Percentiles rank a stretch among this genome's conserved stretches.
Conservation (phyloP, 2,329 filamentous ascomycete species). For the Sporothrix protearum region DNA sequence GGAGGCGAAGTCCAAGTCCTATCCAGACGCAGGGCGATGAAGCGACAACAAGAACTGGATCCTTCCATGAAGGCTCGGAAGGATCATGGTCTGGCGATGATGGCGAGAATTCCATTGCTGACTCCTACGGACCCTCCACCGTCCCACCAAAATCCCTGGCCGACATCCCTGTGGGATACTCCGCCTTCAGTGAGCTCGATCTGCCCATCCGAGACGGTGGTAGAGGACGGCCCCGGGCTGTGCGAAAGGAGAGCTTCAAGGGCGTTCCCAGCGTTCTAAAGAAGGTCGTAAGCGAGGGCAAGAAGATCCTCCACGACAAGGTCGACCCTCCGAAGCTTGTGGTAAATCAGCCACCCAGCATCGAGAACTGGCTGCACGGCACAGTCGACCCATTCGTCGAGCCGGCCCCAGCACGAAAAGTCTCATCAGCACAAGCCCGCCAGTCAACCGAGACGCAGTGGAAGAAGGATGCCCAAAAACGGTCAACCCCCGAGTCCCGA, state of each 20-base stretch:
- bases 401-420: conserved; percentile 23
- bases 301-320: conserved; percentile 61
- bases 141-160: conserved; percentile 52
- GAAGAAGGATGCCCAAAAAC: conserved; percentile 30
- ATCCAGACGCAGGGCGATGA: conserved; percentile 35
- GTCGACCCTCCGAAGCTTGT: conserved; percentile 53
- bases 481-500: conserved; percentile 23
- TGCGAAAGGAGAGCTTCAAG: conserved; percentile 56
- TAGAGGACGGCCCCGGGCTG: conserved; percentile 46
- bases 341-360: conserved; percentile 58
- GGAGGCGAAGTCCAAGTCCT: conserved; percentile 32
- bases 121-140: conserved; percentile 42
- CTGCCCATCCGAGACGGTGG: conserved; percentile 49
- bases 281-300: conserved; percentile 61
- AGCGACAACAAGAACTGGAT: conserved; percentile 32
- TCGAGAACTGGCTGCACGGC: conserved; percentile 62
- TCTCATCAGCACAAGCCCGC: conserved; percentile 32
- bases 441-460: conserved; percentile 38
- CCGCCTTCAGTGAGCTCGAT: conserved; percentile 64
- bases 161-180: conserved; percentile 61
- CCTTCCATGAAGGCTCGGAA: conserved; percentile 32
- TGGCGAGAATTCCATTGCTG: conserved; percentile 34
- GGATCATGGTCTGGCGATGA: conserved; percentile 17
- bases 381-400: conserved; percentile 63
- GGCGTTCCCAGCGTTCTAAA: conserved; percentile 61